Evolutionary conservation across 176 grass and related monocot species (phyloP), one percentile per base, ranked within the genome.

Genomic region (Cocos nucifera): DNA sequence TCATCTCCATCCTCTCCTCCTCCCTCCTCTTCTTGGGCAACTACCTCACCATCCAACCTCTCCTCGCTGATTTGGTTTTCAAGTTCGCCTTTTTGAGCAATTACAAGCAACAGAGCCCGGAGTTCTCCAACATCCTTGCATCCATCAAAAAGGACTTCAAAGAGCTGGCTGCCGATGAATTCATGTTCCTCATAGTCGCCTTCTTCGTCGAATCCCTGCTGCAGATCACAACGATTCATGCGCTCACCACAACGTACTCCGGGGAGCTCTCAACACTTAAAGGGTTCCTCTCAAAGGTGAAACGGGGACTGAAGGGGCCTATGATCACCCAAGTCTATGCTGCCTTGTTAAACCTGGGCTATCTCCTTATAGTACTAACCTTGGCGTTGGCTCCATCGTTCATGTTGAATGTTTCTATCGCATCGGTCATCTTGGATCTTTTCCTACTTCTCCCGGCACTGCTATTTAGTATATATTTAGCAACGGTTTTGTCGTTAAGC

Each of bases 261-360:
- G 51, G 59, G 21, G 49, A 71, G 75, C 20, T 59, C 3, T 30
- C 71, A 15, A 58, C 66, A 28, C 21, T 65, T 6, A 65, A 58
- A 32, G 67, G 65, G 19, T 17, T 71, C 17, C 17, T 57, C 5
- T 51, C 28, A 4, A 71, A 64, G 21, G 59, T 64, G 2, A 44
- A 12, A 12, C 35, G 35, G 8, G 35, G 9, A 12, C 10, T 44
- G 9, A 77, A 77, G 24, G 75, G 75, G 19, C 75, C 75, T 15
- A 4, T 78, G 50, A 57, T 78, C 48, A 71, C 75, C 15, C 50
- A 71, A 18, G 12, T 71, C 50, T 27, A 55, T 15, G 53, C 23
- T 8, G 8, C 4, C 8, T 35, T 78, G 1, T 63, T 64, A 3
- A 1, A 6, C 52, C 3, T 51, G 3, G 14, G 68, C 26, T 78